Base-by-base conservation (phyloP, 1,284 basidiomycete genomes). In the Puccinia novopanici region DNA sequence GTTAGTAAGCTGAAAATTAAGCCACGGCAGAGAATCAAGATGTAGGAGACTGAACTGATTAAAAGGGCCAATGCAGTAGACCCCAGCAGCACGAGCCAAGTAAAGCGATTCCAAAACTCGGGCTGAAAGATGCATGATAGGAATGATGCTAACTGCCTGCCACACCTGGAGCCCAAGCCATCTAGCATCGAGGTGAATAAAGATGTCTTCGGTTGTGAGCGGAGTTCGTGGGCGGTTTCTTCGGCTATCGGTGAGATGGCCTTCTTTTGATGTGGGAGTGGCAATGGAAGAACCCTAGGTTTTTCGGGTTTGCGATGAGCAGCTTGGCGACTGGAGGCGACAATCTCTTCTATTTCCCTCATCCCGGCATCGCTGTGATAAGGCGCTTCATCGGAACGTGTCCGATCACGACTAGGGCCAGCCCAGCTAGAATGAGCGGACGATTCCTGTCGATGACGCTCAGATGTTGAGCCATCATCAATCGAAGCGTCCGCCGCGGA, bases 11-110 rank as follows among this genome's bases (percentile, higher is more conserved):
- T 52, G 10, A 12, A 61, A 65, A 50, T 24, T 19, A 9, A 52
- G 40, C 13, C 55, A 19, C 42, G 6, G 67, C 55, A 48, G 40
- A 59, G 5, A 71, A 30, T 50, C 42, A 68, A 45, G 30, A 37
- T 57, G 54, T 17, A 13, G 22, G 50, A 57, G 30, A 71, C 76
- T 78, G 8, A 78, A 78, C 76, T 78, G 55, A 78, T 71, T n/a
- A 78, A 27, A 50, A 78, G 54, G 9, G 76, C 76, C 17, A 71
- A 48, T 3, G 45, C 27, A 12, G 71, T 27, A 13, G 65, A 57
- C 3, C 48, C 34, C 19, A 78, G 5, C 3, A 68, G 9, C 24
- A 59, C 24, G 37, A 68, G 52, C 76, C 65, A 78, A 48, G 50
- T 34, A 45, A 78, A 78, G 1, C 48, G 54, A 40, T 40, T 57